These are phyloP conservation scores for Luffa acutangula DNA, from an alignment of 306 rosid species.

Conservation along the genomic window DNA sequence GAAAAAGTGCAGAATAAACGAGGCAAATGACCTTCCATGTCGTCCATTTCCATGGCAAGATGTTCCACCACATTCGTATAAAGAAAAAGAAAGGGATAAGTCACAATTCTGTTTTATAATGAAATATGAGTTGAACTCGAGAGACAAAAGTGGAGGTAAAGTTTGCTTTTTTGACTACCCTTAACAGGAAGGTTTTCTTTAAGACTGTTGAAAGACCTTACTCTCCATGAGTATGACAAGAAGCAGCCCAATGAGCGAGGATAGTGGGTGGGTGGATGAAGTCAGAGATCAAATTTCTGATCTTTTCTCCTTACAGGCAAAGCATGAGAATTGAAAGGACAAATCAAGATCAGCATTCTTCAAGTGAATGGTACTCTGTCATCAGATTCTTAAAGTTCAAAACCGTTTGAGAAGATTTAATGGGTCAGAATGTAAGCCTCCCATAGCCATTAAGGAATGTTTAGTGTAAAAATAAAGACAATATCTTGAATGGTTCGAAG, in stretches of 20 bases:
- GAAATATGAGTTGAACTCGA: constrained; percentile 2
- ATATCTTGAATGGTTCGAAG: neutral
- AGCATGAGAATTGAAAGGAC: neutral
- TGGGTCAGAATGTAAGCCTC: neutral
- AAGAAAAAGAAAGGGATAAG: constrained; percentile 2
- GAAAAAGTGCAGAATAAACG: constrained; percentile 4
- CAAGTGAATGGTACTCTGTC: neutral
- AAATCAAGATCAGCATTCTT: neutral
- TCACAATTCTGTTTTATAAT: neutral
- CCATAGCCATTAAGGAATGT: neutral
- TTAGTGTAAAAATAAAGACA: neutral
- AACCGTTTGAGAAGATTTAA: neutral
- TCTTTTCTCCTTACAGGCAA: neutral
- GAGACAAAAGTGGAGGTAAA: neutral
- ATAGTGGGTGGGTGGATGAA: neutral
- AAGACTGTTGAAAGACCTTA: neutral
- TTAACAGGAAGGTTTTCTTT: neutral
- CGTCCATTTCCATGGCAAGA: neutral
- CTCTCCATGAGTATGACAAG: neutral
- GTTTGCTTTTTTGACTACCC: neutral
- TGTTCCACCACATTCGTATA: neutral
- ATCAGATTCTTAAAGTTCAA: neutral
- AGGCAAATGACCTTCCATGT: constrained; percentile 4
- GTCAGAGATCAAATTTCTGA: neutral
- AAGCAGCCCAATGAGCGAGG: neutral